These are phyloP conservation scores for Jaenimonas drosophilae DNA, from an alignment of 208 protist genomes.

Conservation along the genomic window DNA sequence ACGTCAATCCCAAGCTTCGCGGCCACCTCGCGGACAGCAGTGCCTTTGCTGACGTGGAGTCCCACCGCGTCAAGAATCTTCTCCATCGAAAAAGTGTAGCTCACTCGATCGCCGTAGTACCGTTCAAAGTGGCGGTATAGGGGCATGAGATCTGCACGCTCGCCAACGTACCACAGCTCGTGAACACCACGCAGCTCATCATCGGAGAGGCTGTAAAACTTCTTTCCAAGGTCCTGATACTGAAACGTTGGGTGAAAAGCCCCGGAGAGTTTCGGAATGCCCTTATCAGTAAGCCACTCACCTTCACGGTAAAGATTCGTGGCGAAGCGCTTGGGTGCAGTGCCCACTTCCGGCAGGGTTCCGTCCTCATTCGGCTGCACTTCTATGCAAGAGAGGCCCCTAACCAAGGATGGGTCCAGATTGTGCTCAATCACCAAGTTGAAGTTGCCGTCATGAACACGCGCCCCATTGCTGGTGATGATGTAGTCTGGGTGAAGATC, in stretches of 20 bases:
- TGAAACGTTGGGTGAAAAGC: constrained; percentile 3
- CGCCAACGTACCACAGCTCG: constrained; percentile 15
- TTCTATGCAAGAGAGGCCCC: background rate
- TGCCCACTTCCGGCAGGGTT: background rate
- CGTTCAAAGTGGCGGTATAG: constrained; percentile 9
- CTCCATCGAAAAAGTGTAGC: constrained; percentile 5
- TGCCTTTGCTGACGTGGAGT: constrained; percentile 13
- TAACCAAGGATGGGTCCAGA: constrained; percentile 4
- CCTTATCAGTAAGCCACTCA: constrained; percentile 10
- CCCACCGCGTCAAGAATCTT: constrained; percentile 13
- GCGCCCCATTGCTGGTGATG: constrained; percentile 18
- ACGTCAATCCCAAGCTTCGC: constrained; percentile 4
- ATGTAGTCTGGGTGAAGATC: constrained; percentile 20
- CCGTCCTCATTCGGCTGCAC: constrained; percentile 1
- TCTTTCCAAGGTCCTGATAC: background rate
- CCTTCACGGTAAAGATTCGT: constrained; percentile 10
- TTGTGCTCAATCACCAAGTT: constrained; percentile 7
- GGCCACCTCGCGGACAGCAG: constrained; percentile 12
- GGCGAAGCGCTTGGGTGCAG: constrained; percentile 2
- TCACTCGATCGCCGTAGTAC: constrained; percentile 6
- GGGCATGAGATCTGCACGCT: constrained; percentile 1
- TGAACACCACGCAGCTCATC: constrained; percentile 9
- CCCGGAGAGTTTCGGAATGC: constrained; percentile 6
- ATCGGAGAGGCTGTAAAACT: background rate
- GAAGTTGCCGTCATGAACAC: constrained; percentile 9